These are phyloP conservation scores for Phyllosticta capitalensis DNA, from an alignment of 2,329 filamentous ascomycete genomes.

Conservation along the genomic window DNA sequence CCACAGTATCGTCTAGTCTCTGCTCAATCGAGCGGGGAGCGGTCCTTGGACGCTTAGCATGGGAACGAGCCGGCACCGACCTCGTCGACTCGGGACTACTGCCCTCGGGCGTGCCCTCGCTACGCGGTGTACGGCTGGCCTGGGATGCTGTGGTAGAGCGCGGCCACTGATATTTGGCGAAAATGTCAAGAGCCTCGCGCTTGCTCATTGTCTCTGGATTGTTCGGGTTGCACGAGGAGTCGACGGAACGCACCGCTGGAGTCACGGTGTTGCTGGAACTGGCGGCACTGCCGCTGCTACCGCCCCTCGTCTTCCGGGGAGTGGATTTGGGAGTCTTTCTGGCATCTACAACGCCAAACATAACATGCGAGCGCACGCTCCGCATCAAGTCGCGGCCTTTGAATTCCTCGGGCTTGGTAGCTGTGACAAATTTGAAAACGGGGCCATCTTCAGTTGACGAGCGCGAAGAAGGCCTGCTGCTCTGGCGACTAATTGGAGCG, in stretches of 20 bases:
- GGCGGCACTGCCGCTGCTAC: not conserved
- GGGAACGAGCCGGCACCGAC: not conserved
- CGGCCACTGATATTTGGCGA: conserved; percentile 3
- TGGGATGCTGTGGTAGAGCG: not conserved
- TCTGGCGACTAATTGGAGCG: not conserved
- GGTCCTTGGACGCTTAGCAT: not conserved
- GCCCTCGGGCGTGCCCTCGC: conserved; percentile 1
- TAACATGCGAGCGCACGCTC: conserved; percentile 26
- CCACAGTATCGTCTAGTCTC: not conserved
- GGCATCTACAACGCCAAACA: conserved; percentile 20
- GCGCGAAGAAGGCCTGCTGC: conserved; percentile 3
- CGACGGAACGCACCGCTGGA: not conserved
- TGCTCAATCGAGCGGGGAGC: not conserved
- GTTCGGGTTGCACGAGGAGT: conserved; percentile 1
- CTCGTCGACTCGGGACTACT: conserved; percentile 5
- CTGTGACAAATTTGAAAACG: conserved; percentile 25
- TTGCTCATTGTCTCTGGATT: conserved; percentile 2
- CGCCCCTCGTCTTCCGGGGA: not conserved
- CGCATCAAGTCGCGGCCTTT: conserved; percentile 25
- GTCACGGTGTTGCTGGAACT: not conserved
- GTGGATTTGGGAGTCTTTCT: not conserved
- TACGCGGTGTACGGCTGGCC: conserved; percentile 1
- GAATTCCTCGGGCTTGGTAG: conserved; percentile 22
- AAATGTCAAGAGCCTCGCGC: conserved; percentile 3
- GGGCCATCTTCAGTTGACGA: conserved; percentile 8